Percentiles rank a stretch among this genome's conserved stretches.
Conservation (phyloP, 345 rosid genomes). For the Hypericum androsaemum region DNA sequence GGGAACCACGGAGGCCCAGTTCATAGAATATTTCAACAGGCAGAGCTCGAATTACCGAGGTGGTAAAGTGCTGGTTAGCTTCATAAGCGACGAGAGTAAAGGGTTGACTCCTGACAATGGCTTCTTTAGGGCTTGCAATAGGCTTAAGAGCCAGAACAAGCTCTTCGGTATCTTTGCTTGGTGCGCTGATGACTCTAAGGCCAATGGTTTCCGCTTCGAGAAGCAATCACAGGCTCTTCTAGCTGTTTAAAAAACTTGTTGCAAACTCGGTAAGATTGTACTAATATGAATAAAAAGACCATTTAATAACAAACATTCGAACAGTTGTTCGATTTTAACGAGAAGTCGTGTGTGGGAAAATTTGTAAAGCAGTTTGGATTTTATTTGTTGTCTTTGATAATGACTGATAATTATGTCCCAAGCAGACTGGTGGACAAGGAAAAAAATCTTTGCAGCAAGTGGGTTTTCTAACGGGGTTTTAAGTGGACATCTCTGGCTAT, state of each 20-base stretch:
- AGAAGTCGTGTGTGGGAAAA: too few relatives aligned
- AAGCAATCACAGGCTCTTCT: background rate
- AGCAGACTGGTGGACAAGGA: too few relatives aligned
- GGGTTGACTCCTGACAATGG: background rate
- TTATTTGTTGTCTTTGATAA: too few relatives aligned
- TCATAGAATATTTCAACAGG: background rate
- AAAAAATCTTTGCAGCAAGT: too few relatives aligned
- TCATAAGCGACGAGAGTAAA: background rate
- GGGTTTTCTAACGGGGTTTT: too few relatives aligned
- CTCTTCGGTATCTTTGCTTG: background rate
- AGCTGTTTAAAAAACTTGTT: background rate
- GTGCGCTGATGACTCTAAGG: background rate
- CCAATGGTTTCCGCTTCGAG: background rate
- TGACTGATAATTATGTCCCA: too few relatives aligned
- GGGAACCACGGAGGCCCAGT: background rate
- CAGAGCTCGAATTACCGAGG: slow-evolving; percentile 1
- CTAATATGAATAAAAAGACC: too few relatives aligned
- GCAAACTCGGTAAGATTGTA: too few relatives aligned
- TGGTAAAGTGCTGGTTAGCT: background rate
- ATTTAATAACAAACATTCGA: too few relatives aligned
- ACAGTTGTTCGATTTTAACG: too few relatives aligned
- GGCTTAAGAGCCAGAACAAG: slow-evolving; percentile 1
- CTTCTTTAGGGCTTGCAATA: background rate
- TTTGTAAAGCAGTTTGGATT: too few relatives aligned
- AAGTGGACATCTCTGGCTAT: too few relatives aligned